Evolutionary conservation across 1,284 basidiomycete species (phyloP).

Genomic region (Puccinia triticina): DNA sequence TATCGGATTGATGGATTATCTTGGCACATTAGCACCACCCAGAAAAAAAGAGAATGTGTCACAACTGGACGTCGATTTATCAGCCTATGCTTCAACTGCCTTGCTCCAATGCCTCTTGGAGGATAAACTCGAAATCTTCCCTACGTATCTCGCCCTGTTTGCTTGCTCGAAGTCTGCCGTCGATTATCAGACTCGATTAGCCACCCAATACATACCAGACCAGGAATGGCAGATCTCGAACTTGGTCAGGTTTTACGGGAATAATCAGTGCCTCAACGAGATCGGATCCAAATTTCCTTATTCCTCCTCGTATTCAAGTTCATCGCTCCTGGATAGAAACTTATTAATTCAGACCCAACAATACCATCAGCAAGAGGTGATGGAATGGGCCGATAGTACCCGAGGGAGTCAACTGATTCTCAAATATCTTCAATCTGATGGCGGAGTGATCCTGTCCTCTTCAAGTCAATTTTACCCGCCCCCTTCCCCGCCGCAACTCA

Average conservation of each 20-base stretch:
- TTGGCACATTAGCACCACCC: conserved; percentile 20
- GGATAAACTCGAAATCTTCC: conserved; percentile 79
- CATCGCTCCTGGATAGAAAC: conserved; percentile 28
- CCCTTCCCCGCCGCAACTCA: background rate
- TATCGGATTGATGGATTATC: conserved; percentile 48
- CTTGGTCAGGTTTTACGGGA: conserved; percentile 34
- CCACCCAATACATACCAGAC: conserved; percentile 5
- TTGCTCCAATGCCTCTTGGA: conserved; percentile 83
- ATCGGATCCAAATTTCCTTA: conserved; percentile 14
- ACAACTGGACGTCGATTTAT: conserved; percentile 55
- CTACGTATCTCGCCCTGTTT: conserved; percentile 71
- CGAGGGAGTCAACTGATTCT: conserved; percentile 12
- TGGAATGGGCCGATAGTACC: conserved; percentile 21
- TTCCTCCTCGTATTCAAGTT: background rate
- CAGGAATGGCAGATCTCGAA: conserved; percentile 33
- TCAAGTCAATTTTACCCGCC: background rate
- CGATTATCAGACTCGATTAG: background rate
- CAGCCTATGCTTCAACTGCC: conserved; percentile 73
- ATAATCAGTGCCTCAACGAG: conserved; percentile 20
- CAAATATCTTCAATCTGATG: conserved; percentile 20
- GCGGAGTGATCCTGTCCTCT: background rate
- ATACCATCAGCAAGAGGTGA: background rate
- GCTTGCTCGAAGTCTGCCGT: conserved; percentile 31
- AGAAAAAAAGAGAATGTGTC: conserved; percentile 3
- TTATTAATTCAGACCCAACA: conserved; percentile 24